Evolutionary conservation across 371 early-diverging fungal species (phyloP), one percentile per base, ranked within the genome.

Genomic region (Basidiobolus meristosporus): DNA sequence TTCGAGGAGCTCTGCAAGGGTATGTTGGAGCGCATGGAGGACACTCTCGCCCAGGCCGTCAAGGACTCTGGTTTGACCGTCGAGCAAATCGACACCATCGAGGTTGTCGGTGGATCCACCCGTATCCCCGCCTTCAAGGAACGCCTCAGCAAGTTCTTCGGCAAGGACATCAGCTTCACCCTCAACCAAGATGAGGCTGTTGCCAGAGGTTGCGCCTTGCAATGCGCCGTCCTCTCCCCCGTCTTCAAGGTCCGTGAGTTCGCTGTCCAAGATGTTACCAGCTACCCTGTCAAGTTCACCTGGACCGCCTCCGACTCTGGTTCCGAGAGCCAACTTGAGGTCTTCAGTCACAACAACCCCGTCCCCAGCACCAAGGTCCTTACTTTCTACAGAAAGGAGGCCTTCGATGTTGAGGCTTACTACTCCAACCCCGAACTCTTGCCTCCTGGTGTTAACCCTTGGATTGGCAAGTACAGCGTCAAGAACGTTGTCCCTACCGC

Each of bases 151-250:
- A 68, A 79, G 41, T 75, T 79, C 67, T 84, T 96, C 52, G 68
- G 67, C 32, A 78, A 76, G 59, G 82, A 84, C 41, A 69, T 89
- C 48, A 74, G 89, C 23, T 80, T 81, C 51, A 92, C 92, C 39
- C 68, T 97, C 43, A 97, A 97, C 76, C 87, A 87, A 60, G 97
- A 97, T 53, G 97, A 97, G 62, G 92, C 92, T 32, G 73, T 87
- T 48, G 81, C 95, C 30, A 82, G 91, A 57, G 97, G 97, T 53
- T 87, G 89, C 48, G 95, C 95, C 33, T 72, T 93, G 36, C 86
- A 86, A 67, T 93, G 95, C 63, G 97, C 97, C 54, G 90, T 93
- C 62, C 61, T 89, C 43, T 89, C 90, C 26, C 97, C 97, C n/a
- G 83, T 84, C 39, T 91, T 96, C 82, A 85, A 85, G 62, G 93